Conservation (phyloP, 176 grass and related monocot genomes). For the Zea mays region Zm-B73-REFERENCE-NAM-5.0 NC_050100.1:222914001-222914500, state of each 20-base stretch:
- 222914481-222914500: too few species aligned
- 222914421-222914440: too few species aligned
- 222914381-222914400: too few species aligned
- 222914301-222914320: too few species aligned
- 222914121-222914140: background rate
- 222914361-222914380: too few species aligned
- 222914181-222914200: background rate
- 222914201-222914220: background rate
- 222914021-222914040: slow-evolving; percentile 99
- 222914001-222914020: slow-evolving; percentile 81
- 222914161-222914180: background rate
- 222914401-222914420: too few species aligned
- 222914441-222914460: too few species aligned
- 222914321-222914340: too few species aligned
- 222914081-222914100: background rate
- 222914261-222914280: background rate
- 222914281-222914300: background rate
- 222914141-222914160: background rate
- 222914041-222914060: slow-evolving; percentile 78
- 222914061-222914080: slow-evolving; percentile 60
- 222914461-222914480: too few species aligned
- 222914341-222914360: too few species aligned
- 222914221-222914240: background rate
- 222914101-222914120: slow-evolving; percentile 6
- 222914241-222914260: background rate